Evolutionary conservation across 305 asterid species (phyloP).

Genomic region (Fraxinus platypoda): DNA sequence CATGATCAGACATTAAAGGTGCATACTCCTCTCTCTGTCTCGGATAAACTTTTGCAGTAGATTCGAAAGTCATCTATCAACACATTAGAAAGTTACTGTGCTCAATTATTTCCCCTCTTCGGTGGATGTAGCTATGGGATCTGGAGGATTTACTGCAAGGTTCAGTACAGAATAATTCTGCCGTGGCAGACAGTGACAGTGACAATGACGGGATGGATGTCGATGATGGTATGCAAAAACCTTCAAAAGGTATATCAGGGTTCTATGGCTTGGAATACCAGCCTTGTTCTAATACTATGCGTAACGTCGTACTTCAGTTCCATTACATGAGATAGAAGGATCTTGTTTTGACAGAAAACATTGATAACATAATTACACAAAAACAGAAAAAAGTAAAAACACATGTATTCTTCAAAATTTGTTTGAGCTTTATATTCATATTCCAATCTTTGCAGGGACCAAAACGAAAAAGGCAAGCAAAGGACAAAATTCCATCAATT

Average conservation of each 20-base stretch:
- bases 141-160: conserved; percentile 74
- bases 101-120: neutral
- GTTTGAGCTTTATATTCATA: neutral
- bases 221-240: conserved; percentile 47
- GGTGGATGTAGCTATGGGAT: conserved; percentile 62
- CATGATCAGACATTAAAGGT: conserved; percentile 85
- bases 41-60: neutral
- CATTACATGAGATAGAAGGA: neutral
- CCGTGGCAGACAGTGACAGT: conserved; percentile 55
- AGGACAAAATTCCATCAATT: too few species aligned
- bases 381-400: neutral
- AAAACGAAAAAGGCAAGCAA: conserved; percentile 40
- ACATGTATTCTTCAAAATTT: neutral
- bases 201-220: conserved; percentile 79
- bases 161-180: conserved; percentile 37
- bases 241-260: conserved; percentile 61
- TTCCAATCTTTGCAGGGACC: conserved; percentile 45
- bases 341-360: neutral
- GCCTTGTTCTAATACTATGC: neutral
- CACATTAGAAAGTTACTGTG: neutral
- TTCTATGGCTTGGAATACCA: neutral
- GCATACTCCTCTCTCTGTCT: neutral
- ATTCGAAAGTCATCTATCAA: neutral
- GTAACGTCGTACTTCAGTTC: neutral
- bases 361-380: neutral